Conservation (phyloP, 345 rosid species). For the Eutrema heterophyllum region DNA sequence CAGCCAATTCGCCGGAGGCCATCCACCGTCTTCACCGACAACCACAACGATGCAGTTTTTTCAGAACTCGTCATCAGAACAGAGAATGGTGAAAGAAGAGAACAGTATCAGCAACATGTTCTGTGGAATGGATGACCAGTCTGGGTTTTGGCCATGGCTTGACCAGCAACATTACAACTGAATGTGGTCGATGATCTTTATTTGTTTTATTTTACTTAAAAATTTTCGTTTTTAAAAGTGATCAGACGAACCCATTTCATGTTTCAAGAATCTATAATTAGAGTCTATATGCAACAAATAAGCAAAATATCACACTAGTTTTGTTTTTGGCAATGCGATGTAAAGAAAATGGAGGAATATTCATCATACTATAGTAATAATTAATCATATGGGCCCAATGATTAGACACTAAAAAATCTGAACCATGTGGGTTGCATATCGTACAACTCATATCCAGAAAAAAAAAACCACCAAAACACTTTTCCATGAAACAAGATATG, state of each 20-base stretch:
- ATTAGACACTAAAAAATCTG: slow-evolving; percentile 16
- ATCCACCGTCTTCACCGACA: slow-evolving; percentile 18
- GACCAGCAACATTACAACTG: slow-evolving; percentile 75
- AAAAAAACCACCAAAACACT: not conserved
- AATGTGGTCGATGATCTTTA: not conserved
- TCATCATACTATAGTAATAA: not conserved
- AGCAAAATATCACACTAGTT: not conserved
- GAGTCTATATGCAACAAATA: slow-evolving; percentile 4
- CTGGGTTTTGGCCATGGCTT: slow-evolving; percentile 96
- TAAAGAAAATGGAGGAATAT: not conserved
- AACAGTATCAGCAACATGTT: slow-evolving; percentile 74
- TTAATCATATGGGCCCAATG: slow-evolving; percentile 20
- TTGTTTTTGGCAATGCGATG: not conserved
- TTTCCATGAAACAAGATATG: not conserved
- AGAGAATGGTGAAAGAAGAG: slow-evolving; percentile 78
- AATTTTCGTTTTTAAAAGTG: not conserved
- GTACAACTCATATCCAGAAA: slow-evolving; percentile 25
- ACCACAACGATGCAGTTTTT: slow-evolving; percentile 45
- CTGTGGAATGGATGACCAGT: slow-evolving; percentile 76
- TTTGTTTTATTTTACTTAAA: not conserved
- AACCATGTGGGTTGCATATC: slow-evolving; percentile 21
- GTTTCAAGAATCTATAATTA: slow-evolving; percentile 12
- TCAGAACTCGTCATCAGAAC: slow-evolving; percentile 43
- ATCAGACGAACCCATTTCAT: slow-evolving; percentile 9
- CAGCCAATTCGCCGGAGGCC: slow-evolving; percentile 45